These are phyloP conservation scores for Coprinopsis marcescibilis DNA, from an alignment of 768 basidiomycete genomes.

Conservation along the genomic window DNA sequence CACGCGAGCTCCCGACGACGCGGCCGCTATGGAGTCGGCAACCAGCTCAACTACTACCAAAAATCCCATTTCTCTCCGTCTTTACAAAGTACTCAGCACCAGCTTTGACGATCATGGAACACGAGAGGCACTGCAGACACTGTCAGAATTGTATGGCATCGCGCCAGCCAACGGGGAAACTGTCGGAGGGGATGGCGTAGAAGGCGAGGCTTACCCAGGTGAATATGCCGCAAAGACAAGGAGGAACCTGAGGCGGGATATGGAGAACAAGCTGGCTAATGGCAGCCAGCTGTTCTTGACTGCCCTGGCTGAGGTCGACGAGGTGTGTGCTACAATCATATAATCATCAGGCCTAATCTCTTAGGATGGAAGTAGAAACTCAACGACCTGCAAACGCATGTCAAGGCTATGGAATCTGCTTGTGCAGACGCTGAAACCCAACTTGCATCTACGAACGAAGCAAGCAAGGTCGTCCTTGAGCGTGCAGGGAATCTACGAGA, in stretches of 20 bases:
- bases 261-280: conserved; percentile 76
- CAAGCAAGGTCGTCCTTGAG: conserved; percentile 76
- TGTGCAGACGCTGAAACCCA: conserved; percentile 84
- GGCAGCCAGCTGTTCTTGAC: conserved; percentile 79
- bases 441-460: conserved; percentile 65
- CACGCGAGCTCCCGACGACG: too few species aligned
- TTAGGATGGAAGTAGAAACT: conserved; percentile 59
- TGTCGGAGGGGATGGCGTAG: conserved; percentile 24
- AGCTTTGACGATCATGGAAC: conserved; percentile 75
- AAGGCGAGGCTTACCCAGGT: conserved; percentile 36
- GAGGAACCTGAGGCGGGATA: conserved; percentile 75
- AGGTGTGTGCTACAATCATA: conserved; percentile 48
- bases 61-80: conserved; percentile 76
- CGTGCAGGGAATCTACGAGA: conserved; percentile 71
- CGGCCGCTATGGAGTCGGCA: background rate
- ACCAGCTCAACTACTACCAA: conserved; percentile 27
- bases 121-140: conserved; percentile 72
- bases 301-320: conserved; percentile 84
- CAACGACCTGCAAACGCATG: conserved; percentile 68
- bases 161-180: conserved; percentile 29
- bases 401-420: conserved; percentile 70
- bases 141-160: conserved; percentile 69
- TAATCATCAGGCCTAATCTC: conserved; percentile 5
- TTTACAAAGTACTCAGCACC: conserved; percentile 88
- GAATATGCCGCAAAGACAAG: conserved; percentile 71